Evolutionary conservation across 768 basidiomycete genomes (phyloP).

Genomic region (Tricholoma furcatifolium): DNA sequence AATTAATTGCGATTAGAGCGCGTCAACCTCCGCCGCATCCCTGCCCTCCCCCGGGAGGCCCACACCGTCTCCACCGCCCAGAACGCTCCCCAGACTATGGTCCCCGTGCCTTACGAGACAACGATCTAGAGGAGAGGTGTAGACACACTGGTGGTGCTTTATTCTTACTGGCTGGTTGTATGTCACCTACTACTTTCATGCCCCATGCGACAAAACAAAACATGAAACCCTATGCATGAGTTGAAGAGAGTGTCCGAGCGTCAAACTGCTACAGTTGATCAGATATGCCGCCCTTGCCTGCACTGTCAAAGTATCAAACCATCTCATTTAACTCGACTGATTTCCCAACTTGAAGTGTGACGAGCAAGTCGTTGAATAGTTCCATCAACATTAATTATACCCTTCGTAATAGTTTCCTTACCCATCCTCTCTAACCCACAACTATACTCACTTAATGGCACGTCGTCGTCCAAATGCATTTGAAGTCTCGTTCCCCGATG

Average conservation of each 20-base stretch:
- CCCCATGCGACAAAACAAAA: conserved; percentile 26
- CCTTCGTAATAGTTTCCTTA: no score
- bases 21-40: conserved; percentile 83
- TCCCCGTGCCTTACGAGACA: conserved; percentile 93
- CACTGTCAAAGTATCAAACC: no score
- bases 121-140: conserved; percentile 67
- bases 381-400: no score
- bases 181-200: conserved; percentile 25
- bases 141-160: conserved; percentile 7
- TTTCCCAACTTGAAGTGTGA: no score
- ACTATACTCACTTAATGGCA: conserved; percentile 23
- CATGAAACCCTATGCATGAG: conserved; percentile 18
- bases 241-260: no score
- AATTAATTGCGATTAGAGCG: conserved; percentile 49
- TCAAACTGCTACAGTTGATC: no score
- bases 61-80: conserved; percentile 66
- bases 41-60: conserved; percentile 77
- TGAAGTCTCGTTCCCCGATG: conserved; percentile 52
- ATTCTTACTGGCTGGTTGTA: conserved; percentile 23
- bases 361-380: no score
- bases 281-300: no score
- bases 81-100: conserved; percentile 92
- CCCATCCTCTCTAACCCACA: no score
- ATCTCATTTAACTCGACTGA: no score
- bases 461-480: conserved; percentile 51